Percentiles rank a stretch among this genome's conserved stretches.
Conservation (phyloP, 2,329 filamentous ascomycete genomes). For the Diaporthe sp. region DNA sequence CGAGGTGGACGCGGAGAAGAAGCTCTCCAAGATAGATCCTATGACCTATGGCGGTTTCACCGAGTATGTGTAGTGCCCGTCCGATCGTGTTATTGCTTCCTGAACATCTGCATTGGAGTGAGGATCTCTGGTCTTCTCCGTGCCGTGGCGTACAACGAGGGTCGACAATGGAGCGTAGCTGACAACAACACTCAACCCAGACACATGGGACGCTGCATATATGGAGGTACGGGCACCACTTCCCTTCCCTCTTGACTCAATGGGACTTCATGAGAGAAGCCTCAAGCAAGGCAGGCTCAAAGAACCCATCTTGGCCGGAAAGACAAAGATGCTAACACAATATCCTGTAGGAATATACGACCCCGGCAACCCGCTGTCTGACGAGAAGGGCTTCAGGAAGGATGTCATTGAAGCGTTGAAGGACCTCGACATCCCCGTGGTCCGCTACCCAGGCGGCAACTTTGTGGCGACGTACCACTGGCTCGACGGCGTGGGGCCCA, state of each 20-base stretch:
- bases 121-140: not conserved
- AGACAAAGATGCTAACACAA: not conserved
- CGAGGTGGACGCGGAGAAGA: constrained; percentile 74
- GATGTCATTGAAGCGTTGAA: constrained; percentile 82
- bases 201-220: constrained; percentile 92
- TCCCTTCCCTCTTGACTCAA: not conserved
- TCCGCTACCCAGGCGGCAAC: constrained; percentile 87
- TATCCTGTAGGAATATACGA: constrained; percentile 73
- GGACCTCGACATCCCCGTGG: constrained; percentile 81
- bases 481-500: constrained; percentile 82
- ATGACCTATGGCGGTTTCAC: constrained; percentile 89
- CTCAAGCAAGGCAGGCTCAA: not conserved
- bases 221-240: constrained; percentile 68
- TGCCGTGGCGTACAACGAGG: not conserved
- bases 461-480: constrained; percentile 90
- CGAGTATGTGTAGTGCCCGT: constrained; percentile 68
- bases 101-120: not conserved
- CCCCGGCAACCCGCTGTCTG: constrained; percentile 79
- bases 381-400: constrained; percentile 81
- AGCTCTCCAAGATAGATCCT: constrained; percentile 80
- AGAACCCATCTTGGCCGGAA: not conserved
- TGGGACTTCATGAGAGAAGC: not conserved
- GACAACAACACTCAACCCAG: constrained; percentile 55
- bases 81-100: not conserved
- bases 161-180: constrained; percentile 1